phyloP scores from a whole-genome alignment of 805 yeast genomes.

The Suhomyces sp. region DNA sequence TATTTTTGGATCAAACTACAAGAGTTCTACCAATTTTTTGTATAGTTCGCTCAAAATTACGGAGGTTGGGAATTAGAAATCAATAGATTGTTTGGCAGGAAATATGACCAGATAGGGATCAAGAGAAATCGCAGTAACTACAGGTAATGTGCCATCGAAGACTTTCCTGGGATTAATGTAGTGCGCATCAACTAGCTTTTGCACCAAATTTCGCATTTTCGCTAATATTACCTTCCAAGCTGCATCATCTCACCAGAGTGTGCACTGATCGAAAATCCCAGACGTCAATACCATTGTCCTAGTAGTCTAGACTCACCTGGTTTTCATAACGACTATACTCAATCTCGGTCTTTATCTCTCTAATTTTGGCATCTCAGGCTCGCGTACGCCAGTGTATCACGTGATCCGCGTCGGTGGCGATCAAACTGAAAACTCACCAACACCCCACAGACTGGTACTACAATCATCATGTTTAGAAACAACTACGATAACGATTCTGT shows the following conservation, averaged over 20 bases:
- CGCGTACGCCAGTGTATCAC: neutral
- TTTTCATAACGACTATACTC: neutral
- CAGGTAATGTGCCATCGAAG: no score
- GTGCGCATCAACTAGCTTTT: no score
- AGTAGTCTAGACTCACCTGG: neutral
- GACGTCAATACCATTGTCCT: neutral
- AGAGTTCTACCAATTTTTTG: no score
- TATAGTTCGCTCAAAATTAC: no score
- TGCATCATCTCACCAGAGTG: neutral
- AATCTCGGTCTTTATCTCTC: neutral
- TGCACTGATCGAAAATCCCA: neutral
- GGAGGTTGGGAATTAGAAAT: no score
- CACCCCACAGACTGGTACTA: slow-evolving; percentile 2
- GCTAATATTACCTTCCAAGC: neutral
- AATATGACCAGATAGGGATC: no score
- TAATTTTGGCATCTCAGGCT: neutral
- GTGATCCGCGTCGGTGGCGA: slow-evolving; percentile 1
- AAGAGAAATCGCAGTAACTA: no score
- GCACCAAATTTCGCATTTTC: neutral
- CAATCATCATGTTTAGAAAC: slow-evolving; percentile 71
- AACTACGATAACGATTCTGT: slow-evolving; percentile 98
- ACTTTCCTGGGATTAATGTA: no score
- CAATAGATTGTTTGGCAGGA: no score
- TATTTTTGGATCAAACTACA: no score
- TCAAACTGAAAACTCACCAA: slow-evolving; percentile 1